Evolutionary conservation across 164 flowering plant species (phyloP).

Genomic region (Macadamia tetraphylla): DNA sequence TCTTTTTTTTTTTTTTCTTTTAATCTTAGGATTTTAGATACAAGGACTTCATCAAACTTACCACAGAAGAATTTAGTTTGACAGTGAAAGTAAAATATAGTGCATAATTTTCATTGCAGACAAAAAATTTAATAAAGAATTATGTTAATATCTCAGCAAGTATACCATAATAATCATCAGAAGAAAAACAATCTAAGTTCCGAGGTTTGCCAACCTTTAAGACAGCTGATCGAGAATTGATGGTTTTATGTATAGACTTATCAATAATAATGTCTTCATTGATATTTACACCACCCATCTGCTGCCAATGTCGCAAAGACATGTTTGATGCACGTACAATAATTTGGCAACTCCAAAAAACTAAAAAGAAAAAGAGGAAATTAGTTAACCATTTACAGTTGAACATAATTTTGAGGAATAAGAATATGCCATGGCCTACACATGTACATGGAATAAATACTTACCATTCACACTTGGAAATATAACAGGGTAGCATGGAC

Average conservation of each 20-base stretch:
- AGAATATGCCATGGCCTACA: not conserved
- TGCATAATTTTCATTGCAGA: not conserved
- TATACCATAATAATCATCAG: not conserved
- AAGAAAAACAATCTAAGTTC: not conserved
- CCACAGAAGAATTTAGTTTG: not conserved
- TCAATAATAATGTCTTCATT: slow-evolving; percentile 70
- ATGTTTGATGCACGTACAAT: slow-evolving; percentile 79
- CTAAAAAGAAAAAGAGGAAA: slow-evolving; percentile 29
- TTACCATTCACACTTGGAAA: slow-evolving; percentile 96
- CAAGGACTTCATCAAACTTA: not conserved
- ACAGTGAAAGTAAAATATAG: not conserved
- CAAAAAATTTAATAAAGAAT: not conserved
- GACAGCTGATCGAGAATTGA: slow-evolving; percentile 79
- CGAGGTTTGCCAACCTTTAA: slow-evolving; percentile 49
- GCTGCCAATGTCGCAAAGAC: slow-evolving; percentile 78
- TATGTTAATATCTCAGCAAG: slow-evolving; percentile 4
- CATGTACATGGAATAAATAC: slow-evolving; percentile 5
- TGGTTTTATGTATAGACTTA: slow-evolving; percentile 64
- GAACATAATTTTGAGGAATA: not conserved
- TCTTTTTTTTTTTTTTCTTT: too few relatives aligned
- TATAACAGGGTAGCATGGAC: slow-evolving; percentile 97
- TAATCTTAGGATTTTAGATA: not conserved
- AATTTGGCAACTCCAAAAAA: slow-evolving; percentile 91
- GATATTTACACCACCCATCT: slow-evolving; percentile 88
- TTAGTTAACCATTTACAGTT: not conserved